Conservation (phyloP, 495 filamentous ascomycete species). For the Hypomontagnella submonticulosa region DNA sequence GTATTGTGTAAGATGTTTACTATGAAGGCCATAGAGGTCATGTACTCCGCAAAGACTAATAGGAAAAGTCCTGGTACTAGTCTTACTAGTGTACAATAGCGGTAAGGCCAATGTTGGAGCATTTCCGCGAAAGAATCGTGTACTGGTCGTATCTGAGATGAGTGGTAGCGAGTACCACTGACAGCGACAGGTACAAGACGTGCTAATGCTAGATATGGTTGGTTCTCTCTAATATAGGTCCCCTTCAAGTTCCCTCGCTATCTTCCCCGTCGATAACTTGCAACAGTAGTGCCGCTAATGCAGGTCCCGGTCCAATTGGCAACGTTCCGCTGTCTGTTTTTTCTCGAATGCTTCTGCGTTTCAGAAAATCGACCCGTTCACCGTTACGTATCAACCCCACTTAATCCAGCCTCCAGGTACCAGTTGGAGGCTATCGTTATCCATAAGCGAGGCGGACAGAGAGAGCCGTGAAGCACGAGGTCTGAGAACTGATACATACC, state of each 20-base stretch:
- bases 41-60: slow-evolving; percentile 37
- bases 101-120: slow-evolving; percentile 18
- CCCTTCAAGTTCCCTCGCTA: slow-evolving; percentile 9
- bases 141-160: slow-evolving; percentile 26
- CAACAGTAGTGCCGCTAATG: slow-evolving; percentile 40
- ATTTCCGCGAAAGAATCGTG: slow-evolving; percentile 4
- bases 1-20: neutral
- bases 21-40: slow-evolving; percentile 12
- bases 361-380: slow-evolving; percentile 23
- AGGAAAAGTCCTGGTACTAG: slow-evolving; percentile 15
- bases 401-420: slow-evolving; percentile 2
- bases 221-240: neutral
- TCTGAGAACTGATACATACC: slow-evolving; percentile 24
- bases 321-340: slow-evolving; percentile 36
- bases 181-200: slow-evolving; percentile 16
- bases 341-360: slow-evolving; percentile 45
- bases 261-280: slow-evolving; percentile 44
- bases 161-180: slow-evolving; percentile 9
- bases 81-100: slow-evolving; percentile 28
- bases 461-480: neutral
- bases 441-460: slow-evolving; percentile 38
- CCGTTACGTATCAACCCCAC: slow-evolving; percentile 23
- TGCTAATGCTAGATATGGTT: neutral
- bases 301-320: slow-evolving; percentile 46
- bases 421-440: slow-evolving; percentile 32